phyloP scores from a whole-genome alignment of 805 yeast species.

The Saturnispora diversa region DNA sequence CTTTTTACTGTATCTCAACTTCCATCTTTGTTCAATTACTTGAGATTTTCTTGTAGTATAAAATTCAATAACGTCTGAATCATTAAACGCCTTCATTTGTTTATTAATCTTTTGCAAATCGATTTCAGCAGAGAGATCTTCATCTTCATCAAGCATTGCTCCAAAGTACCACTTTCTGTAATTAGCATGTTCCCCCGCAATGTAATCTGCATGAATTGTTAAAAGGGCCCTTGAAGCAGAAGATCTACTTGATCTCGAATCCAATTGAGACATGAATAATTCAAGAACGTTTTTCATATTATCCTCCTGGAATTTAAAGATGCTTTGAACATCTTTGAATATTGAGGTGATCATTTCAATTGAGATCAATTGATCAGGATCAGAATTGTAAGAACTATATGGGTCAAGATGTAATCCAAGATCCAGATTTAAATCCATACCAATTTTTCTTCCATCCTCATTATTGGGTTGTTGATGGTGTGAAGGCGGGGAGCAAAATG shows the following conservation, averaged over 20 bases:
- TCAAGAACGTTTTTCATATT: slow-evolving; percentile 75
- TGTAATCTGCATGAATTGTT: slow-evolving; percentile 80
- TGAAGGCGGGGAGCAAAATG: no score
- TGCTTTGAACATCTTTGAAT: slow-evolving; percentile 47
- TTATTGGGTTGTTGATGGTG: neutral
- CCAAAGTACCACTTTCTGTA: slow-evolving; percentile 90
- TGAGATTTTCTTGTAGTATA: slow-evolving; percentile 34
- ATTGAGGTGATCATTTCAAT: slow-evolving; percentile 53
- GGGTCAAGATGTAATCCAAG: slow-evolving; percentile 32
- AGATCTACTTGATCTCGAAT: slow-evolving; percentile 80
- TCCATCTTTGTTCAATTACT: slow-evolving; percentile 84
- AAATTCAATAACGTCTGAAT: slow-evolving; percentile 18
- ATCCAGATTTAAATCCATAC: no score
- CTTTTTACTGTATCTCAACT: slow-evolving; percentile 46
- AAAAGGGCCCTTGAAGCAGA: slow-evolving; percentile 61
- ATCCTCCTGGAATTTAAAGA: slow-evolving; percentile 81
- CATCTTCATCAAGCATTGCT: slow-evolving; percentile 72
- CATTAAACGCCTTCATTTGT: slow-evolving; percentile 48
- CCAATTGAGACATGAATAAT: slow-evolving; percentile 70
- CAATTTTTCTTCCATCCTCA: slow-evolving; percentile 8
- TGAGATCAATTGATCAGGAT: slow-evolving; percentile 64
- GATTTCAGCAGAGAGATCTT: slow-evolving; percentile 48
- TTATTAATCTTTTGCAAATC: slow-evolving; percentile 52
- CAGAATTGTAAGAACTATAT: slow-evolving; percentile 52
- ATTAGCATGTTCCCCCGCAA: slow-evolving; percentile 84